Percentiles rank a stretch among this genome's conserved stretches.
phyloP scores from a whole-genome alignment of 176 grass and related monocot species.

The Aegilops speltoides region DNA sequence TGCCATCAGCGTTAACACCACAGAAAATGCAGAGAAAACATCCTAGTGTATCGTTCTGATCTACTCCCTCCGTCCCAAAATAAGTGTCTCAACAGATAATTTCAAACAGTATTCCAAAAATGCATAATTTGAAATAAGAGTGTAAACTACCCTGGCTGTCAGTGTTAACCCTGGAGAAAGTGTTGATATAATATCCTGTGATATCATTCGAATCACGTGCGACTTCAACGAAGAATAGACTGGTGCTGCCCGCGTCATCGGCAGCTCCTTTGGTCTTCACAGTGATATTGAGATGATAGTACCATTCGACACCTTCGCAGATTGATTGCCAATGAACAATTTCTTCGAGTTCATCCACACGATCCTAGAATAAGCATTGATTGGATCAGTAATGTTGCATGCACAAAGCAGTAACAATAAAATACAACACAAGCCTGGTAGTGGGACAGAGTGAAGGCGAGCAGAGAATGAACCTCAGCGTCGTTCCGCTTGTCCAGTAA shows the following conservation, averaged over 20 bases:
- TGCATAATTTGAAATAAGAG: constrained; percentile 4
- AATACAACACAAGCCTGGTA: neutral
- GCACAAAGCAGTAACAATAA: neutral
- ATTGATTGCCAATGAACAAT: neutral
- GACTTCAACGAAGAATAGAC: neutral
- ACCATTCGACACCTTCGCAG: neutral
- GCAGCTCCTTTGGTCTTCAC: neutral
- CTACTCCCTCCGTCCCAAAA: too few species aligned
- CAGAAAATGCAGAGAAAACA: neutral
- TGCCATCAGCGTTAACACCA: neutral
- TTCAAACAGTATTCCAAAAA: neutral
- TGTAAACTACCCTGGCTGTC: neutral
- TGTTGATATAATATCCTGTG: neutral
- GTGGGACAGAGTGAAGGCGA: neutral
- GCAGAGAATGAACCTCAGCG: neutral
- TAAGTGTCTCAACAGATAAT: neutral
- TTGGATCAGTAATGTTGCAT: neutral
- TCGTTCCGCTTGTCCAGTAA: neutral
- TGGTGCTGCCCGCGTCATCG: neutral
- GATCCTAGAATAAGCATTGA: neutral
- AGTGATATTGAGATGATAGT: neutral
- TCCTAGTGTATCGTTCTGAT: neutral
- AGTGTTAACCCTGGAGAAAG: neutral
- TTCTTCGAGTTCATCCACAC: neutral
- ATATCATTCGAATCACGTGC: neutral